Conservation (phyloP, 495 filamentous ascomycete genomes). For the Evansstolkia leycettana region DNA sequence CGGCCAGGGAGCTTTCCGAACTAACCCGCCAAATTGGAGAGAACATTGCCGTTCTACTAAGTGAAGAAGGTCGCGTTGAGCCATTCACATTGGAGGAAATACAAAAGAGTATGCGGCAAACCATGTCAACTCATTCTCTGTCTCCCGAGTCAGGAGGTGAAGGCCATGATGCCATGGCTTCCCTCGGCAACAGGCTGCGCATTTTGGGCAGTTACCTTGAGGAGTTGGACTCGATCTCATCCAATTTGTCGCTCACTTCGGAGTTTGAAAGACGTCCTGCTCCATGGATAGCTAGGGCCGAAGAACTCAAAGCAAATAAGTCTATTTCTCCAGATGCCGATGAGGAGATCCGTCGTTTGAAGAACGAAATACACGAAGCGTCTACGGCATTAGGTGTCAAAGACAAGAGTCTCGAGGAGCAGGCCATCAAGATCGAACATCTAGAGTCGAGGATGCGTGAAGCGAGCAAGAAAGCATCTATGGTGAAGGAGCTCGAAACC, state of each 20-base stretch:
- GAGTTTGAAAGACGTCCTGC: constrained; percentile 69
- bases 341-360: constrained; percentile 60
- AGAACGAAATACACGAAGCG: constrained; percentile 57
- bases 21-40: constrained; percentile 57
- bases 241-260: constrained; percentile 63
- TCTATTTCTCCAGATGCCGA: constrained; percentile 68
- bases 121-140: constrained; percentile 25
- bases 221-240: constrained; percentile 60
- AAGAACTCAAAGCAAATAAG: constrained; percentile 67
- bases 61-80: constrained; percentile 61
- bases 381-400: constrained; percentile 60
- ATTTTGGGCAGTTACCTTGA: constrained; percentile 50
- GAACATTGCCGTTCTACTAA: constrained; percentile 49
- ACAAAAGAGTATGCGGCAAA: constrained; percentile 44
- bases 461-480: constrained; percentile 36
- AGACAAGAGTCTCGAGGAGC: constrained; percentile 85
- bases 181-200: constrained; percentile 55
- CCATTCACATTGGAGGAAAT: constrained; percentile 56
- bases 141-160: constrained; percentile 19
- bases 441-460: constrained; percentile 44
- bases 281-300: constrained; percentile 76
- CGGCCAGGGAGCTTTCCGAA: constrained; percentile 51
- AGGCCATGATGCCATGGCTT: constrained; percentile 52
- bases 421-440: constrained; percentile 52
- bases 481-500: constrained; percentile 37